Evolutionary conservation across 148 eudicot species (phyloP), one percentile per base, ranked within the genome.

Genomic region (Mesembryanthemum crystallinum): DNA sequence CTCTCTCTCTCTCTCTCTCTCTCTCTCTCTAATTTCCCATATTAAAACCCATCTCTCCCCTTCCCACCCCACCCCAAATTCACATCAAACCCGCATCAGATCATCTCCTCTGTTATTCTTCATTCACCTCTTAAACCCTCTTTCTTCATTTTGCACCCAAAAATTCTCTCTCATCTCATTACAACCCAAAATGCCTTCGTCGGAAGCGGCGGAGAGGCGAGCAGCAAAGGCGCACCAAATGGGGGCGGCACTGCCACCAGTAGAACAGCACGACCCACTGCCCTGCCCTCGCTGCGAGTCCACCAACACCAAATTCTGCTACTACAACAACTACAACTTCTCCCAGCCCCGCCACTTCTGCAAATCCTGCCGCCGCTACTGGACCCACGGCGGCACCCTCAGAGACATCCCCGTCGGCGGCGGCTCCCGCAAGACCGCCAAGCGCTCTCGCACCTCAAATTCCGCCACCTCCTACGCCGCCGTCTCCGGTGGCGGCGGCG

Each of bases 291-390:
- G 96, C 13, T 91, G 96, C 66, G 77, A 83, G 28, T 87, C 92
- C 20, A 76, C 68, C 74, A 86, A 89, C 91, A 91, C 96, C 58
- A 91, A 91, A 47, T 91, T 91, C 88, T 91, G 96, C 58, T 91
- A 91, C 89, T 91, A 89, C 88, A 91, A 91, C 86, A 91, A 91
- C 89, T 91, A 91, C 87, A 91, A 91, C 85, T 82, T 86, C 81
- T 91, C 96, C 0, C 96, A 91, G 80, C 96, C 95, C 3, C 88
- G 95, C 23, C 91, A 90, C 88, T 90, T 90, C 81, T 90, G 95
- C 83, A 90, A 90, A 76, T 66, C 89, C n/a, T 90, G 95, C 80
- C 90, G 95, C 68, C 92, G 95, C 17, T 90, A 90, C 88, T 90
- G 95, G 95, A 90, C 95, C 27, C 92, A 81, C 58, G 95, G 95